Base-by-base conservation (phyloP, 192 early-diverging fungal species). In the Coemansia sp. region DNA sequence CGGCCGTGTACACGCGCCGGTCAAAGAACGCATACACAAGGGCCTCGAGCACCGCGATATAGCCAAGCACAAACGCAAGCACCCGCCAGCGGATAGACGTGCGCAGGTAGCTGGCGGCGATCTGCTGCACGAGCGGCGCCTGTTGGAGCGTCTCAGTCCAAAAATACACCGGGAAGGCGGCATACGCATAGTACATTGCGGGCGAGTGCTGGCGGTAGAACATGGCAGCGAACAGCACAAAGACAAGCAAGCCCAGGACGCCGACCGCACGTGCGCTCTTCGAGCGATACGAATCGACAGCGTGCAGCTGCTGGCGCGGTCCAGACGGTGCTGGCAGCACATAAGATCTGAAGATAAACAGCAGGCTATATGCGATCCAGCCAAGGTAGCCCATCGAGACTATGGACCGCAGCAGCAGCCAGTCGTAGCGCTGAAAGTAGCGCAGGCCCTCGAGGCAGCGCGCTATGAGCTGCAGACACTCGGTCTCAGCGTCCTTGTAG, bases 381-480 rank as follows among this genome's bases (percentile, higher is more conserved):
- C 95, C 94, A 22, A 92, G 58, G 71, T 93, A 98, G 46, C 95
- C 95, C 29, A 84, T 71, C 13, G 89, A 90, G 22, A 98, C 87
- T 6, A 95, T 85, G 0, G 90, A 84, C 55, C 93, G 85, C 60
- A 98, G 76, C 70, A 96, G 92, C 7, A 96, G 76, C 95, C 95
- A 98, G 78, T 98, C 95, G 63, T 98, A 97, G 73, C 92, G 95
- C 78, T 98, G 94, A 53, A 93, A 91, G 81, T 97, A 98, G 43
- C 94, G 87, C 61, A 96, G 75, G n/a, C 95, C 95, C 54, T 90
- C 84, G 9, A 96, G 58, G 33, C 88, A 90, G 41, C 90, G 76
- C 5, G 76, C 62, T 23, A 91, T 86, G 22, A 95, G 73, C 29
- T 79, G 40, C 23, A 62, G 50, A 52, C 93, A 93, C 61, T 86